Percentiles rank a stretch among this genome's conserved stretches.
Conservation (phyloP, 2,329 filamentous ascomycete genomes). For the Emmonsia crescens region DNA sequence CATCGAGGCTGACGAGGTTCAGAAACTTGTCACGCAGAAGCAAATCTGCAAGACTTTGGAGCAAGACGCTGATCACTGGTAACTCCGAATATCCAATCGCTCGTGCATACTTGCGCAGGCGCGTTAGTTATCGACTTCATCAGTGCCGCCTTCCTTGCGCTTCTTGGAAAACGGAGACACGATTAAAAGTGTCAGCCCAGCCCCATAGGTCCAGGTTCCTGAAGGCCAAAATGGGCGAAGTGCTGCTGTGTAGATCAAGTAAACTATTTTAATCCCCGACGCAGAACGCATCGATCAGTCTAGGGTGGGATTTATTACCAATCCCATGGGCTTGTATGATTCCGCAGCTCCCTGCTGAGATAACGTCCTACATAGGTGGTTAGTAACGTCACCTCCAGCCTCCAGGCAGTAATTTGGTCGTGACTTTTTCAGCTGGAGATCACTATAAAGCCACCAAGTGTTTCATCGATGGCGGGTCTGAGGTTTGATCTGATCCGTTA, state of each 20-base stretch:
- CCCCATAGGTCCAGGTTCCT: not conserved
- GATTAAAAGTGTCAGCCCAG: not conserved
- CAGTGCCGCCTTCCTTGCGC: not conserved
- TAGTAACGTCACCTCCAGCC: not conserved
- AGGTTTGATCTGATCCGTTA: not conserved
- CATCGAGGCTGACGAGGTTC: not conserved
- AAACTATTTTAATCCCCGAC: not conserved
- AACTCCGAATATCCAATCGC: not conserved
- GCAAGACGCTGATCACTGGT: not conserved
- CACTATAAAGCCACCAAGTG: not conserved
- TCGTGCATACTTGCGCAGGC: not conserved
- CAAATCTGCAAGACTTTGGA: not conserved
- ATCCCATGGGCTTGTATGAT: not conserved
- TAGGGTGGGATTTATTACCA: not conserved
- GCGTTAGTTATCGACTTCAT: not conserved
- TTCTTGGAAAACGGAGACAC: not conserved
- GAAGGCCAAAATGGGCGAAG: not conserved
- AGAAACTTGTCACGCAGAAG: not conserved
- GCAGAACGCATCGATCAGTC: not conserved
- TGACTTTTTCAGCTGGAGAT: not conserved
- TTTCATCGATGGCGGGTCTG: not conserved
- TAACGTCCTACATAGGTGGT: not conserved
- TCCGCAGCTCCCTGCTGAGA: not conserved
- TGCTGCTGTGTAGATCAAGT: not conserved
- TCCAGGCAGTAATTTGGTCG: not conserved